Evolutionary conservation across 2,329 filamentous ascomycete species (phyloP).

Genomic region (Pleoardoris graminearum): DNA sequence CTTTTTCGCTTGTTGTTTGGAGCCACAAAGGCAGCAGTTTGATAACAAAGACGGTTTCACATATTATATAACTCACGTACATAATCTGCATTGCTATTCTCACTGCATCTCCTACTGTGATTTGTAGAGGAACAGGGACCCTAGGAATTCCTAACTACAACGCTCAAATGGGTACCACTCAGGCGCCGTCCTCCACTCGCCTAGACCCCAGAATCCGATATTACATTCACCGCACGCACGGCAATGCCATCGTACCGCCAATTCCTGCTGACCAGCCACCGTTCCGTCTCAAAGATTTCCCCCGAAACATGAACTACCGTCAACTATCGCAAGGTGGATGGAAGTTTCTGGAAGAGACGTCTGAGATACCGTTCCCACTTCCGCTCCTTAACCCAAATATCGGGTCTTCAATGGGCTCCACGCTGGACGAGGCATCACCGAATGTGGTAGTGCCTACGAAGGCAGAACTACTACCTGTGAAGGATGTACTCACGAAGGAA

Average conservation of each 20-base stretch:
- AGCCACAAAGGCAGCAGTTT: too few species aligned
- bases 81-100: too few species aligned
- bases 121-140: too few species aligned
- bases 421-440: not conserved
- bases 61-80: too few species aligned
- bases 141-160: too few species aligned
- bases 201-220: slow-evolving; percentile 1
- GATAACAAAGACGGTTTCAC: too few species aligned
- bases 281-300: not conserved
- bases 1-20: too few species aligned
- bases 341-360: not conserved
- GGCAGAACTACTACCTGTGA: too few species aligned
- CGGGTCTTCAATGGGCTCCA: not conserved
- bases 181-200: not conserved
- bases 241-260: not conserved
- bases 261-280: slow-evolving; percentile 2
- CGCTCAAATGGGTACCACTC: not conserved
- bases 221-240: not conserved
- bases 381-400: not conserved
- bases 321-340: not conserved
- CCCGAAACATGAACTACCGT: not conserved
- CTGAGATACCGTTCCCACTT: not conserved
- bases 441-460: not conserved
- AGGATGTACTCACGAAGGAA: too few species aligned
- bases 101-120: too few species aligned